These are phyloP conservation scores for Botryococcus braunii DNA, from an alignment of 163 green algal species.

Conservation along the genomic window DNA sequence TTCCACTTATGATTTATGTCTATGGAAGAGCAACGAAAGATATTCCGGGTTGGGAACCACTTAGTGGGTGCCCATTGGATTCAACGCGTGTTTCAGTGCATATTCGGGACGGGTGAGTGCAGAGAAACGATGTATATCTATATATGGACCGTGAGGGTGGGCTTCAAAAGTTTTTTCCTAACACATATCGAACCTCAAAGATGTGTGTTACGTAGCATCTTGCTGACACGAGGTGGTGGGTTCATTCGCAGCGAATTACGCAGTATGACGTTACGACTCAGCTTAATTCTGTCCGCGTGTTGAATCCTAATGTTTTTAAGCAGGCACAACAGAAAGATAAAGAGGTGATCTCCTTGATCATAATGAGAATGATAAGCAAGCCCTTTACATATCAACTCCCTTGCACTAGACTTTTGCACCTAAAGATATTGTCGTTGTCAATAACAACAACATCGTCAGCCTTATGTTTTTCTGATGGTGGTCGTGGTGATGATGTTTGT, in stretches of 20 bases:
- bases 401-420: neutral
- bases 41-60: neutral
- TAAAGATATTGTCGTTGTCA: neutral
- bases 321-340: neutral
- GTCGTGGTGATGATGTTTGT: neutral
- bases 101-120: neutral
- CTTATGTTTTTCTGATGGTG: neutral
- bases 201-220: neutral
- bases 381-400: neutral
- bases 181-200: neutral
- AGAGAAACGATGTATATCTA: neutral
- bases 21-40: neutral
- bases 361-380: neutral
- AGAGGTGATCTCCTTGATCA: neutral
- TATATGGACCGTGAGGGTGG: neutral
- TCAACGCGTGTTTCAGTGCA: neutral
- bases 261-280: constrained; percentile 10
- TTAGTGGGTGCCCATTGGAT: neutral
- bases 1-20: neutral
- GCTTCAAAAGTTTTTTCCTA: neutral
- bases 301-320: neutral
- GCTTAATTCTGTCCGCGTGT: constrained; percentile 16
- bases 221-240: neutral
- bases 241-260: constrained; percentile 12
- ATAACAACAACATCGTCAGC: neutral